Evolutionary conservation across 805 yeast genomes (phyloP), one percentile per base, ranked within the genome.

Genomic region (Suhomyces canberraensis): DNA sequence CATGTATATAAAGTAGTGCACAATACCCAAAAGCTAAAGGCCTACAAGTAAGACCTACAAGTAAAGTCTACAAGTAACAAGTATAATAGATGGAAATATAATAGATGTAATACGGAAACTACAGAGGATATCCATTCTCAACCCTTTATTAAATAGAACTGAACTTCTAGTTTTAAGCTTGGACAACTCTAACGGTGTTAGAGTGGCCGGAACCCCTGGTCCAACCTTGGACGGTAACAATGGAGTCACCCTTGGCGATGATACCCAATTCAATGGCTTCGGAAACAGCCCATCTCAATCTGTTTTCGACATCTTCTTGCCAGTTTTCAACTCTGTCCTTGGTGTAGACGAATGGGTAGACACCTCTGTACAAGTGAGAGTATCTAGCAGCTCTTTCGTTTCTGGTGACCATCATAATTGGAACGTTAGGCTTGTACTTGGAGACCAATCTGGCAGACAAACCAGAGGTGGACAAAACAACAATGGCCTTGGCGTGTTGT

Each of bases 191-290:
- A 69, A 93, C 78, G 48, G 98, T 93, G 85, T 93, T 93, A 61
- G 98, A 87, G 83, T 93, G 96, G 64, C 98, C 98, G 51, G 88
- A 77, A 73, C 98, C 98, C 67, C 91, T 85, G 61, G 95, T 86
- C 91, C 95, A 93, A 67, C 98, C 98, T 78, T 93, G 98, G 68
- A 93, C 84, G 61, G 95, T 86, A 51, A 93, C 87, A 56, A 88
- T 84, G 44, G 84, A 73, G 66, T 89, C 96, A 69, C 96, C 96
- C 69, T 79, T 81, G 55, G 71, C 68, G 64, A 93, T 74, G 69
- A 93, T 79, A 56, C 95, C 95, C 57, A 90, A 79, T 47, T 77
- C 82, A 57, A 82, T 75, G 52, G 96, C 96, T 75, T 86, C 89
- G 51, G 79, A 73, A 64, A 91, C 82, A 66, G 96, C 98, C 81